phyloP scores from a whole-genome alignment of 306 rosid genomes.

The Luffa acutangula region DNA sequence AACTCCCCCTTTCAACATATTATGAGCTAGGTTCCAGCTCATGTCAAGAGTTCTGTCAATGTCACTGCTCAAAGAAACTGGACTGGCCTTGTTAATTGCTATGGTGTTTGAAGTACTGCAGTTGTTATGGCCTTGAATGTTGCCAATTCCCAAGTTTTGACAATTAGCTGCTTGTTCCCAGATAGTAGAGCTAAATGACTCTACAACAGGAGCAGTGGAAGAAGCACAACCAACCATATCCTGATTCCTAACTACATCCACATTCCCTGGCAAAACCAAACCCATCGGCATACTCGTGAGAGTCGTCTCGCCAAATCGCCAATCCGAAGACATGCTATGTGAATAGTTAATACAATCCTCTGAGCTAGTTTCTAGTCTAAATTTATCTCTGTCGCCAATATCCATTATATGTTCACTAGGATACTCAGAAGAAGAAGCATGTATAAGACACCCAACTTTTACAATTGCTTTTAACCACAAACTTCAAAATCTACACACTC shows the following conservation, averaged over 20 bases:
- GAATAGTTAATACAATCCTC: conserved; percentile 55
- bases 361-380: conserved; percentile 47
- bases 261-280: conserved; percentile 37
- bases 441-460: conserved; percentile 8
- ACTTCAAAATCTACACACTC: neutral
- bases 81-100: conserved; percentile 40
- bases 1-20: conserved; percentile 32
- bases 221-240: conserved; percentile 52
- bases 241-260: conserved; percentile 33
- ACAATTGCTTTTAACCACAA: conserved; percentile 9
- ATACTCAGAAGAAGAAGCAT: conserved; percentile 23
- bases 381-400: conserved; percentile 58
- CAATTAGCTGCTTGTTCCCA: conserved; percentile 61
- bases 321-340: conserved; percentile 42
- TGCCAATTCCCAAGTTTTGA: conserved; percentile 58
- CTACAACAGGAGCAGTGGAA: conserved; percentile 63
- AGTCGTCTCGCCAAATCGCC: conserved; percentile 57
- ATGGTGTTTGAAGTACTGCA: conserved; percentile 23
- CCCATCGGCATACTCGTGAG: conserved; percentile 45
- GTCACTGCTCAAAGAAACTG: conserved; percentile 35
- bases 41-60: conserved; percentile 49
- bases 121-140: conserved; percentile 34
- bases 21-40: conserved; percentile 46
- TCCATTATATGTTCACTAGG: conserved; percentile 31
- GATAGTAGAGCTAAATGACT: conserved; percentile 40